Evolutionary conservation across 176 grass and related monocot genomes (phyloP).

Genomic region (Oropetium thomaeum): DNA sequence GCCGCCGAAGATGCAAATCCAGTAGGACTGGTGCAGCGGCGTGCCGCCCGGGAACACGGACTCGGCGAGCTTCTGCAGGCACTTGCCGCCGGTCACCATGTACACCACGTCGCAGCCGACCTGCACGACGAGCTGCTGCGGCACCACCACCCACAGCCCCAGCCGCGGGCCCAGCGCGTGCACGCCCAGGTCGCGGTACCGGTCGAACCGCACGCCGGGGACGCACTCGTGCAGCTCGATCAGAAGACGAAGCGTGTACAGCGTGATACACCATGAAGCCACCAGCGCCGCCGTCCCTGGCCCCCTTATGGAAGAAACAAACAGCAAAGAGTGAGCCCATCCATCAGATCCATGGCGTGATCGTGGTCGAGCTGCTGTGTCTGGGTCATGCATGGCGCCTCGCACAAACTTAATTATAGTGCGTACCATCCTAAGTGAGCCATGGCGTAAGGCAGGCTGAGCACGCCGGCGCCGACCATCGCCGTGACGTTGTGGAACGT

Average conservation of each 20-base stretch:
- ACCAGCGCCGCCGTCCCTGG: constrained; percentile 53
- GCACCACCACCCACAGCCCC: constrained; percentile 71
- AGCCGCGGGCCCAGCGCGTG: constrained; percentile 71
- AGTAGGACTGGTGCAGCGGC: constrained; percentile 62
- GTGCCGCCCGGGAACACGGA: constrained; percentile 22
- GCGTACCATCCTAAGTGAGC: constrained; percentile 67
- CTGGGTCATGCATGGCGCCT: neutral
- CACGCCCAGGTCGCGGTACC: constrained; percentile 78
- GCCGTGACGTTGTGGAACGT: constrained; percentile 73
- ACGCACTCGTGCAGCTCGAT: constrained; percentile 93
- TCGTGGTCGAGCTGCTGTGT: neutral
- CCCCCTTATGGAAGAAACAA: constrained; percentile 24
- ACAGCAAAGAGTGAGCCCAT: no score
- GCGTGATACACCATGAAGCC: constrained; percentile 67
- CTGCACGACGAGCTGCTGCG: constrained; percentile 83
- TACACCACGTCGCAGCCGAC: constrained; percentile 65
- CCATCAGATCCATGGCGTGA: no score
- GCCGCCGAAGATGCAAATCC: constrained; percentile 78
- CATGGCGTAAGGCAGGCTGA: constrained; percentile 74
- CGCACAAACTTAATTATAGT: neutral
- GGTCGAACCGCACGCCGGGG: constrained; percentile 79
- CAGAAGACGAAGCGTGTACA: constrained; percentile 87
- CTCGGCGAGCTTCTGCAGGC: constrained; percentile 60
- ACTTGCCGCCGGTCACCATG: constrained; percentile 79
- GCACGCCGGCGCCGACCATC: constrained; percentile 75